Evolutionary conservation across 805 yeast genomes (phyloP).

Genomic region (Kodamaea neixiangensis): DNA sequence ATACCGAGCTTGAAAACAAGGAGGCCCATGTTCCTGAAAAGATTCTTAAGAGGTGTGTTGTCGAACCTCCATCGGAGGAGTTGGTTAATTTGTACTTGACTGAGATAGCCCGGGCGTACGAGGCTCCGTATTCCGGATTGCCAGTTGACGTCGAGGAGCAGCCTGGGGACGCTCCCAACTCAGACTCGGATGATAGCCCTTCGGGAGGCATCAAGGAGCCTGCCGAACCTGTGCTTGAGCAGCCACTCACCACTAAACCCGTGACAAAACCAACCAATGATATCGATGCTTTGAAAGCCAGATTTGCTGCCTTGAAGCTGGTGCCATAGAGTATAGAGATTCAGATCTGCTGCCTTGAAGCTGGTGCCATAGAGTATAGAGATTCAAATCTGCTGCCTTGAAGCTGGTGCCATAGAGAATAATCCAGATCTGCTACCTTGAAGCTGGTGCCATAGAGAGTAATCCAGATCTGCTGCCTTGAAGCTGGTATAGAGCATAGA

Average conservation of each 20-base stretch:
- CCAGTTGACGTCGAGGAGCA: constrained; percentile 23
- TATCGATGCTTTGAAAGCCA: constrained; percentile 62
- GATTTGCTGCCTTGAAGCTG: constrained; percentile 73
- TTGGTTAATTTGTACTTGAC: constrained; percentile 69
- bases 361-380: background rate
- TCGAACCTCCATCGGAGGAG: constrained; percentile 64
- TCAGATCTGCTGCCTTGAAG: too few species aligned
- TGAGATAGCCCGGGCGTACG: constrained; percentile 81
- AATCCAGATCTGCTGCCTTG: too few species aligned
- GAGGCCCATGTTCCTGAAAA: constrained; percentile 64
- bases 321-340: too few species aligned
- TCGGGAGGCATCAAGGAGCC: constrained; percentile 19
- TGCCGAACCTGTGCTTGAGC: constrained; percentile 24
- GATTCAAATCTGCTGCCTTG: too few species aligned
- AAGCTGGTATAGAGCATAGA: background rate
- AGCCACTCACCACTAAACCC: constrained; percentile 13
- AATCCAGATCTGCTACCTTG: too few species aligned
- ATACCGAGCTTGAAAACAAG: constrained; percentile 52
- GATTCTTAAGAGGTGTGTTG: constrained; percentile 59
- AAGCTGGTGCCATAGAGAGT: background rate
- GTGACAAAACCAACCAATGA: constrained; percentile 39
- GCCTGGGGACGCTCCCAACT: constrained; percentile 21
- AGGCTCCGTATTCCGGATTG: constrained; percentile 68
- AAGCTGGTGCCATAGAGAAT: background rate
- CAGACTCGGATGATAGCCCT: constrained; percentile 31